Evolutionary conservation across 129 eudicot genomes (phyloP).

Genomic region (Deinandra increscens): DNA sequence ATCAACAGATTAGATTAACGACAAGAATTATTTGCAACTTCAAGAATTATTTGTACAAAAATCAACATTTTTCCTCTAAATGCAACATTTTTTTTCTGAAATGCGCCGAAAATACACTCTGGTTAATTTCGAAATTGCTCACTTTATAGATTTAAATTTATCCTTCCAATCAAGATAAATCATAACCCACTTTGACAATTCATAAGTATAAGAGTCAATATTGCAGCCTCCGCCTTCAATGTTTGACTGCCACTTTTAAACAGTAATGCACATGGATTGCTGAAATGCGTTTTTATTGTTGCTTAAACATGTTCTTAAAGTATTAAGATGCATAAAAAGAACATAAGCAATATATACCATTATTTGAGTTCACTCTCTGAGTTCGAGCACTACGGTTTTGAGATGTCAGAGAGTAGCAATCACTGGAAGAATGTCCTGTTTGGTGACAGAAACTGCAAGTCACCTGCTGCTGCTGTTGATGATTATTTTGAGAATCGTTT

Average conservation of each 20-base stretch:
- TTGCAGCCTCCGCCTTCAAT: background rate
- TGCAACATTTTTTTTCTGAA: background rate
- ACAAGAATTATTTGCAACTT: too few species aligned
- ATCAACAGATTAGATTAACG: too few species aligned
- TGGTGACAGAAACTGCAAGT: slow-evolving; percentile 62
- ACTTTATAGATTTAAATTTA: background rate
- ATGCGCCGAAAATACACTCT: background rate
- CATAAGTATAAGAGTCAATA: background rate
- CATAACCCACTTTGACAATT: background rate
- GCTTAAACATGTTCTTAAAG: background rate
- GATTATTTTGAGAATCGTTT: slow-evolving; percentile 46
- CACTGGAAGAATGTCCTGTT: slow-evolving; percentile 60
- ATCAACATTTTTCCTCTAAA: background rate
- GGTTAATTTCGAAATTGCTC: background rate
- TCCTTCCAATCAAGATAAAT: background rate
- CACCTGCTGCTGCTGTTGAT: slow-evolving; percentile 33
- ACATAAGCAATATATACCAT: slow-evolving; percentile 35
- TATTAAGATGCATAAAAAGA: background rate
- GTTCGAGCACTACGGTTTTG: slow-evolving; percentile 50
- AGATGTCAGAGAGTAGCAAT: slow-evolving; percentile 61
- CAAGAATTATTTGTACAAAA: background rate
- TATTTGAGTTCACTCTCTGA: slow-evolving; percentile 40
- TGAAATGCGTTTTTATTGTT: background rate
- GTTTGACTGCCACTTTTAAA: background rate
- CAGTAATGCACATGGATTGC: background rate